Conservation (phyloP, 805 yeast genomes). For the Suhomyces vadensis region DNA sequence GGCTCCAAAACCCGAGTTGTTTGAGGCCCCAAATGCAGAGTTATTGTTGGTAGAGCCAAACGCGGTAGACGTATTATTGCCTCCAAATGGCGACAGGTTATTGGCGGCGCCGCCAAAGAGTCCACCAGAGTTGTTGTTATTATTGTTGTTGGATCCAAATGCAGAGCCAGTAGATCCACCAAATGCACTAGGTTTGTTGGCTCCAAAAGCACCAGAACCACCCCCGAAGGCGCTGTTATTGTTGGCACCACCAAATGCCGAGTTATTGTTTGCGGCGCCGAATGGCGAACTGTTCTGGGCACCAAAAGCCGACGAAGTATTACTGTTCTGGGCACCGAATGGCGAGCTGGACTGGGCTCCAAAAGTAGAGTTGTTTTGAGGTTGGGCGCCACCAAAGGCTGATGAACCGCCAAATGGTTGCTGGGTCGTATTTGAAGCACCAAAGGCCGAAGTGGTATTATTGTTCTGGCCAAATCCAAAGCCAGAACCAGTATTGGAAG, state of each 20-base stretch:
- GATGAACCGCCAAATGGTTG: slow-evolving; percentile 12
- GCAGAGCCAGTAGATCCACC: slow-evolving; percentile 10
- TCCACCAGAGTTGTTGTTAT: slow-evolving; percentile 21
- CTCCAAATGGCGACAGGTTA: slow-evolving; percentile 20
- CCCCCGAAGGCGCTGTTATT: slow-evolving; percentile 7
- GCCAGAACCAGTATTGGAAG: slow-evolving; percentile 20
- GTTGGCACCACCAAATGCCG: slow-evolving; percentile 17
- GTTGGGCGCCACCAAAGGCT: slow-evolving; percentile 21
- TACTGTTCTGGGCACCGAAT: slow-evolving; percentile 24
- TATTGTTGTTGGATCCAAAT: slow-evolving; percentile 14
- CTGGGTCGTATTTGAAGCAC: slow-evolving; percentile 21
- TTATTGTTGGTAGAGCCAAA: slow-evolving; percentile 6
- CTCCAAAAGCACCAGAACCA: slow-evolving; percentile 25
- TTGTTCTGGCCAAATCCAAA: slow-evolving; percentile 14
- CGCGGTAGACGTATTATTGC: slow-evolving; percentile 18
- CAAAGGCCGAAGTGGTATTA: slow-evolving; percentile 40
- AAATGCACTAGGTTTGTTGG: slow-evolving; percentile 17
- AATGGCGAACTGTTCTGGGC: slow-evolving; percentile 27
- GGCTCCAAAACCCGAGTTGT: slow-evolving; percentile 19
- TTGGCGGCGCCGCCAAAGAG: slow-evolving; percentile 38
- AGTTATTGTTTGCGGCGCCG: slow-evolving; percentile 30
- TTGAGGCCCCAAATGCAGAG: slow-evolving; percentile 19
- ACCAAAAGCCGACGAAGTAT: slow-evolving; percentile 44
- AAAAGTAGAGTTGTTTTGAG: slow-evolving; percentile 25
- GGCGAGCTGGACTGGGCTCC: slow-evolving; percentile 30